phyloP scores from a whole-genome alignment of 2,329 filamentous ascomycete species.

The Phialemoniopsis sp. region DNA sequence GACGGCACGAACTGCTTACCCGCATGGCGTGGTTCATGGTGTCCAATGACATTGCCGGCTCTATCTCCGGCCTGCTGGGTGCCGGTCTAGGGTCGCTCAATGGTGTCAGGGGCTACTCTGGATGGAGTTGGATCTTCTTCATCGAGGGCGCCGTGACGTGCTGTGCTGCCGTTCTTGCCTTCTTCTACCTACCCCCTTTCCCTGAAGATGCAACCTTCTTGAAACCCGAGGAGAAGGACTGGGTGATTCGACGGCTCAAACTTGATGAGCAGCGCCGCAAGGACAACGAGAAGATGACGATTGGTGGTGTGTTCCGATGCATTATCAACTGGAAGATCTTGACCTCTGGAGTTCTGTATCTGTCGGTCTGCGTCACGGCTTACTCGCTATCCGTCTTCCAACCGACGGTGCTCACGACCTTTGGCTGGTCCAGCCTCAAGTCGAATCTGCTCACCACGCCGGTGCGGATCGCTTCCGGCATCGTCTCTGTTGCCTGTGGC shows the following conservation, averaged over 20 bases:
- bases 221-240: conserved; percentile 11
- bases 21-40: conserved; percentile 31
- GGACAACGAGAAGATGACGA: conserved; percentile 14
- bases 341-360: conserved; percentile 26
- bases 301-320: conserved; percentile 45
- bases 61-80: conserved; percentile 15
- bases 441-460: conserved; percentile 23
- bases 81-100: conserved; percentile 15
- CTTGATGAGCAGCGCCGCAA: conserved; percentile 9
- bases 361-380: conserved; percentile 19
- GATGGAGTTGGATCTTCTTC: conserved; percentile 17
- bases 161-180: conserved; percentile 9
- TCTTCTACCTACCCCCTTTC: conserved; percentile 13
- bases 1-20: conserved; percentile 60
- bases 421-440: conserved; percentile 22
- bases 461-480: conserved; percentile 18
- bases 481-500: conserved; percentile 23
- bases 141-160: conserved; percentile 12
- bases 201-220: conserved; percentile 11
- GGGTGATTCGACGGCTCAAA: conserved; percentile 11
- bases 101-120: conserved; percentile 12
- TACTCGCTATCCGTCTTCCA: conserved; percentile 25
- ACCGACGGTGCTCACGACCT: conserved; percentile 25
- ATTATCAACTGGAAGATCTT: conserved; percentile 46
- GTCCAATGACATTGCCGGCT: conserved; percentile 16